Conservation (phyloP, 2,329 filamentous ascomycete species). For the Fusarium udum region DNA sequence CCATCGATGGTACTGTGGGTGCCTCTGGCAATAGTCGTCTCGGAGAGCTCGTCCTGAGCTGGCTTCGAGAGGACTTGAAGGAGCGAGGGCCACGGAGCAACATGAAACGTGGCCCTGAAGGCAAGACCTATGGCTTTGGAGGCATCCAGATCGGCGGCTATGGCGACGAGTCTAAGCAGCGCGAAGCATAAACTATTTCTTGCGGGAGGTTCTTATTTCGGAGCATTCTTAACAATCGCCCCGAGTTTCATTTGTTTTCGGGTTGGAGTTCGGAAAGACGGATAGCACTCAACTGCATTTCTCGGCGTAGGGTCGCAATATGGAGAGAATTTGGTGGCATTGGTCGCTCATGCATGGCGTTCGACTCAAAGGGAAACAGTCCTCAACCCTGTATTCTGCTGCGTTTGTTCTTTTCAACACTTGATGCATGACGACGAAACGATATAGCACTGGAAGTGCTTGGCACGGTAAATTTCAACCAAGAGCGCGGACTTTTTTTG, state of each 20-base stretch:
- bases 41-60: constrained; percentile 86
- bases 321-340: neutral
- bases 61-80: constrained; percentile 83
- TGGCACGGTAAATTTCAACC: neutral
- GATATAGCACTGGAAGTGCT: neutral
- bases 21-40: constrained; percentile 79
- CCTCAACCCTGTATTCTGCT: constrained; percentile 48
- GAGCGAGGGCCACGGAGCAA: constrained; percentile 80
- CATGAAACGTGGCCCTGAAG: constrained; percentile 65
- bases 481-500: constrained; percentile 13
- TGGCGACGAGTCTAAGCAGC: constrained; percentile 61
- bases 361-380: constrained; percentile 40
- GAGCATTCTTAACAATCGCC: constrained; percentile 38
- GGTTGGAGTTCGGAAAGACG: constrained; percentile 18
- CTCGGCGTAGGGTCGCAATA: constrained; percentile 19
- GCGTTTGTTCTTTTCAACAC: constrained; percentile 45
- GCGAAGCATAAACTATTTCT: constrained; percentile 36
- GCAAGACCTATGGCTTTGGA: constrained; percentile 67
- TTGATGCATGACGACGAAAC: constrained; percentile 24
- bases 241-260: constrained; percentile 12
- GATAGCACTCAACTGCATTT: constrained; percentile 48
- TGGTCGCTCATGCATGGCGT: constrained; percentile 32
- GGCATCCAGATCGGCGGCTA: constrained; percentile 65
- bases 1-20: constrained; percentile 52
- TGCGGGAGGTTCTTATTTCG: neutral